Evolutionary conservation across 257 asterid genomes (phyloP), one percentile per base, ranked within the genome.

Genomic region (Penstemon davidsonii): DNA sequence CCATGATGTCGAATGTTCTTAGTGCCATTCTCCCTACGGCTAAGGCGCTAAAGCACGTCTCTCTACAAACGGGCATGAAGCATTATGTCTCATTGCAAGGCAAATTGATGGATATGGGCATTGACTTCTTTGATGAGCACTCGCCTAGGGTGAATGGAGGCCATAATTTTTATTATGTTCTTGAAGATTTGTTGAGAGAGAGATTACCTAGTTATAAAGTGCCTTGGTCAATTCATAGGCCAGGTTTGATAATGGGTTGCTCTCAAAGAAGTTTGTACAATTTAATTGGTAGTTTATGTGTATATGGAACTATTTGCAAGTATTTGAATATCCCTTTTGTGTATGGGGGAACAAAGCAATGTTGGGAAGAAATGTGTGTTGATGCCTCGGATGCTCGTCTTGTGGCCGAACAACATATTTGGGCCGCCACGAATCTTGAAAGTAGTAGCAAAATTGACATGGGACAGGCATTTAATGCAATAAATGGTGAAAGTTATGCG

Each of bases 311-410:
- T 4, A 84, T 91, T 0, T 88, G 97, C 49, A 88, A 91, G 72
- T 75, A 75, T 49, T 3, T 87, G 79, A 80, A 80, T 45, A 84
- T 85, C 8, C 95, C 95, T 1, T 91, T 91, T 61, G 70, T 87
- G 68, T 91, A 88, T 75, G 96, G 96, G 0, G 97, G 97, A 11
- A 78, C 78, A 5, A 79, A 69, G 45, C 73, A 80, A 18, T 79
- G 93, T n/a, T 91, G 97, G 97, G 97, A 88, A 55, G 88, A 88
- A 50, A 83, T 80, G 83, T 78, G 41, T 72, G 51, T 91, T 0
- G 97, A 91, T 36, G 80, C 83, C 46, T 91, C 96, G 0, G 97
- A 91, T 69, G 93, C 91, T 11, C 82, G 95, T 13, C 91, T 91
- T 4, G 93, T 88, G 46, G 95, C 96, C 0, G 95, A 83, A 37